Percentiles rank a stretch among this genome's conserved stretches.
phyloP scores from a whole-genome alignment of 2,329 filamentous ascomycete genomes.

The Phyllosticta paracitricarpa region DNA sequence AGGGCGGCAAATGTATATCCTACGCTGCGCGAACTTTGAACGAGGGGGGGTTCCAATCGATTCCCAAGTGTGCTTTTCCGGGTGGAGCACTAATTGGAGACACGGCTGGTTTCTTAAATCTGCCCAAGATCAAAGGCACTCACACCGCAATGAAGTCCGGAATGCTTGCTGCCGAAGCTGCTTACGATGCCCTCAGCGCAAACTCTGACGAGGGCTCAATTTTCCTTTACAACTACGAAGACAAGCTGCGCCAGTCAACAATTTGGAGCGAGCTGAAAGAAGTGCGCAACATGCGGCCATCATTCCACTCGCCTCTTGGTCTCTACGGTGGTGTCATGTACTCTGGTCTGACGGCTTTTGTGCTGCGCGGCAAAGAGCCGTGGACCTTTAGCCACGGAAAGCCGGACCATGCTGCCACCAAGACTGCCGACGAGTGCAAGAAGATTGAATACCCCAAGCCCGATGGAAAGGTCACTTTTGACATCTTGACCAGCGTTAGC shows the following conservation, averaged over 20 bases:
- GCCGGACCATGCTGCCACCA: slow-evolving; percentile 69
- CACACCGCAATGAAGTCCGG: slow-evolving; percentile 97
- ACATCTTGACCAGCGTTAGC: slow-evolving; percentile 90
- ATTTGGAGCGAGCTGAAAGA: slow-evolving; percentile 94
- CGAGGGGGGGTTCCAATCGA: slow-evolving; percentile 94
- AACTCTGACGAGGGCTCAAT: slow-evolving; percentile 49
- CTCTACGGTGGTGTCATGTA: slow-evolving; percentile 85
- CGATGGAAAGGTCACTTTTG: slow-evolving; percentile 88
- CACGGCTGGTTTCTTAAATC: slow-evolving; percentile 91
- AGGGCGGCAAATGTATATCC: slow-evolving; percentile 94
- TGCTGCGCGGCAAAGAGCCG: slow-evolving; percentile 74
- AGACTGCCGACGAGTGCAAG: slow-evolving; percentile 63
- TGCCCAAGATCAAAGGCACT: slow-evolving; percentile 97
- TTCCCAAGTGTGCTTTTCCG: slow-evolving; percentile 93
- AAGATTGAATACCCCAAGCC: slow-evolving; percentile 98
- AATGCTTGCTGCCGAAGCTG: slow-evolving; percentile 89
- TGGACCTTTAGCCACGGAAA: slow-evolving; percentile 87
- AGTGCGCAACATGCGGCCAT: slow-evolving; percentile 95
- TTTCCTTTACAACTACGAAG: slow-evolving; percentile 92
- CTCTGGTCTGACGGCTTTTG: slow-evolving; percentile 81
- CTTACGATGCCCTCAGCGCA: slow-evolving; percentile 61
- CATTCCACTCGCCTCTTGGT: slow-evolving; percentile 80
- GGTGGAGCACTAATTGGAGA: slow-evolving; percentile 93
- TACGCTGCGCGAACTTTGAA: slow-evolving; percentile 87
- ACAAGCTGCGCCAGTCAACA: slow-evolving; percentile 68